Base-by-base conservation (phyloP, 495 filamentous ascomycete species). In the Tricharina praecox region DNA sequence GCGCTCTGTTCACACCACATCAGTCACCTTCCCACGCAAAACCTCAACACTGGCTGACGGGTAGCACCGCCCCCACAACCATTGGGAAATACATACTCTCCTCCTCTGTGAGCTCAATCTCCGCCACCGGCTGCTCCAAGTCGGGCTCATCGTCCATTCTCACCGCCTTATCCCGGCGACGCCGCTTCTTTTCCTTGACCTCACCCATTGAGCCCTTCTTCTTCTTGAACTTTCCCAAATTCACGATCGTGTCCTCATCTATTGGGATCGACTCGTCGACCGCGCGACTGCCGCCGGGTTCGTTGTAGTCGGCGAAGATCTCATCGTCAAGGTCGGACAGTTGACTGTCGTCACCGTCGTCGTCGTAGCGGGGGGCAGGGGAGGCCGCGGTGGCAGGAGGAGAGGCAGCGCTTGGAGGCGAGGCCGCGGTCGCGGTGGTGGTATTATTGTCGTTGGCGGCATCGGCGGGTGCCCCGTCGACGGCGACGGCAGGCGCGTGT, bases 291-390 rank as follows among this genome's bases (percentile, higher is more conserved):
- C 86, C 74, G 23, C 48, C 44, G 25, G 60, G 24, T 71, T 81
- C 46, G 56, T 95, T 85, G 64, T 93, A 94, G 54, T 93, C 77
- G 37, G 82, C 79, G 64, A 99, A 94, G 61, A 92, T 79, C 37
- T 80, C 81, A 61, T 96, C 90, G 63, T 96, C 92, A 54, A 97
- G 79, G 62, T 97, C 90, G 8, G 87, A 95, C 13, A 93, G 74
- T 45, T 82, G 74, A n/a, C 82, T 85, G 50, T 81, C 75, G 53
- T 87, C 85, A 0, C 79, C 81, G n/a, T 70, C 54, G 40, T 64
- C 68, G 18, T 62, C 69, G n/a, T 65, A 62, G n/a, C n/a, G n/a
- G n/a, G n/a, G n/a, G n/a, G n/a, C n/a, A n/a, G n/a, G n/a, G n/a
- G n/a, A n/a, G n/a, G n/a, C n/a, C n/a, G n/a, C n/a, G n/a, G n/a